Evolutionary conservation across 768 basidiomycete species (phyloP).

Genomic region (Phaffia australis): DNA sequence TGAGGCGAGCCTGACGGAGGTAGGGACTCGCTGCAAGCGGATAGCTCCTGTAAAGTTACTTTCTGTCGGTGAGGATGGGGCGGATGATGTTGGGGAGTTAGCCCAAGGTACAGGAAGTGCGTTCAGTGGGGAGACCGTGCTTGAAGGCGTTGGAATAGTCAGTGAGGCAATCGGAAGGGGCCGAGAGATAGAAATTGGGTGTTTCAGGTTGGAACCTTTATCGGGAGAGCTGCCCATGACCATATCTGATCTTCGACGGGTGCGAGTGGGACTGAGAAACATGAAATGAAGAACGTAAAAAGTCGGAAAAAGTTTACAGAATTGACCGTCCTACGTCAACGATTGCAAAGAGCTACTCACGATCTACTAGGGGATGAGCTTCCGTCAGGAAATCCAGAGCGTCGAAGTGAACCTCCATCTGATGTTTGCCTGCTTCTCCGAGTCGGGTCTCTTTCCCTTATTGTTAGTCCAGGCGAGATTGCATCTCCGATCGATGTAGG

Average conservation of each 20-base stretch:
- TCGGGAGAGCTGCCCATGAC: slow-evolving; percentile 1
- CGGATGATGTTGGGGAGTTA: neutral
- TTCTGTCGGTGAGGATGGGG: slow-evolving; percentile 13
- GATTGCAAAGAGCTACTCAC: neutral
- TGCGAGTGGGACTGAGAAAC: slow-evolving; percentile 15
- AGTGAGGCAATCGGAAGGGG: neutral
- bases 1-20: slow-evolving; percentile 40
- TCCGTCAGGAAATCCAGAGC: slow-evolving; percentile 1
- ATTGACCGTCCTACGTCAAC: neutral
- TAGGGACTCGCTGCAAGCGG: slow-evolving; percentile 41
- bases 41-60: slow-evolving; percentile 28
- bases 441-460: neutral
- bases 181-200: slow-evolving; percentile 13
- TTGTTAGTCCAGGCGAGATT: too few relatives aligned
- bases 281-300: neutral
- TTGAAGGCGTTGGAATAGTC: slow-evolving; percentile 5
- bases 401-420: slow-evolving; percentile 8
- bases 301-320: neutral
- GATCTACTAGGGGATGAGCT: neutral
- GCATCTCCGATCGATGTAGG: too few relatives aligned
- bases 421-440: neutral
- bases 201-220: neutral
- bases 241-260: slow-evolving; percentile 21
- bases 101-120: slow-evolving; percentile 23
- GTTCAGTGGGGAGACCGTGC: slow-evolving; percentile 24